Base-by-base conservation (phyloP, 768 basidiomycete genomes). In the Multifurca ochricompacta region DNA sequence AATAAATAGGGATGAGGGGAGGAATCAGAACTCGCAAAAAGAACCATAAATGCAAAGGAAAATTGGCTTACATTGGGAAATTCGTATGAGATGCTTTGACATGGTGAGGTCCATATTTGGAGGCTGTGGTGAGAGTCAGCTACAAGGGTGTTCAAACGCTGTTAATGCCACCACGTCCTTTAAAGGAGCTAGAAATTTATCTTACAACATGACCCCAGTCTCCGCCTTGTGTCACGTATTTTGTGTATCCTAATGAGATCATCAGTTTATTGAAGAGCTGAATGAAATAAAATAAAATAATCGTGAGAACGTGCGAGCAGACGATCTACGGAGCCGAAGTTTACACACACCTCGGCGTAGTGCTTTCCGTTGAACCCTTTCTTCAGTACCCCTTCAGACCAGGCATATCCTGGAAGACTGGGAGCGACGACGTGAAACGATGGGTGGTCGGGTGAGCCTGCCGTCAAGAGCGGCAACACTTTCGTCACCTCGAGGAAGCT, bases 401-500 rank as follows among this genome's bases (percentile, higher is more conserved):
- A 66, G 9, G 64, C 66, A 30, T 49, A 67, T 3, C 63, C 61
- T 2, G 66, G 66, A 36, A 67, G 53, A 49, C 63, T 62, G 2
- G 58, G 54, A 7, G 63, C 62, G 0, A 85, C 79, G 19, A 85
- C 79, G 58, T 84, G 80, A 63, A 85, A 85, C 47, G 73, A 77
- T 1, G 81, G 82, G 4, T 77, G 70, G 0, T 71, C 66, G 2
- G 68, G 51, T 1, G 72, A 13, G 66, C 64, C 31, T n/a, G 41
- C 40, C 18, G 62, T 64, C 16, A 66, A 40, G 7, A 65, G 35
- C 9, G 65, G 65, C 30, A 67, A 49, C 9, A 67, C 37, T 52
- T 67, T 67, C 18, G 48, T 36, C 14, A 62, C 64, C 48, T 66
- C 66, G 13, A 67, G 40, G 42, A 66, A 64, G 42, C 59, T 51